Evolutionary conservation across 2,329 filamentous ascomycete genomes (phyloP), one percentile per base, ranked within the genome.

Genomic region (Acarospora socialis): DNA sequence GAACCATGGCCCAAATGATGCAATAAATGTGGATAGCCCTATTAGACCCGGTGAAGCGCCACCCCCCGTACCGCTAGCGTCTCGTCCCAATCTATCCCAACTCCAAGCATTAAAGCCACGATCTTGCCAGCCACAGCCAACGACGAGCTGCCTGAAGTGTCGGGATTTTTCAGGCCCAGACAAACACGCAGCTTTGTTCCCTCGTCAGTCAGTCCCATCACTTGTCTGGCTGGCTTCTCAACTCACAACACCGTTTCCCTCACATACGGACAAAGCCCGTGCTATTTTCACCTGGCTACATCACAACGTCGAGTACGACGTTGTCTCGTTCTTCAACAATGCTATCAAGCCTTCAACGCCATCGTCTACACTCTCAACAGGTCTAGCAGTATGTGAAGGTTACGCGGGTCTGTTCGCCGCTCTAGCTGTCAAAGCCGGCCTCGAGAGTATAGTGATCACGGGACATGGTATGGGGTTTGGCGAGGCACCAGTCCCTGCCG

Each of bases 241-340:
- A 31, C 68, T 95, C 13, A 92, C 83, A 35, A 63, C 67, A 3
- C 78, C 80, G 0, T 94, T 95, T 49, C 57, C 73, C 1, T 93
- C 82, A 1, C 59, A 63, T 1, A 93, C 87, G 0, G 87, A 95
- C 54, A 94, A 94, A 59, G 87, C 90, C 2, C 70, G 90, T 17
- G 83, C 75, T 2, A 81, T 98, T 37, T 95, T 95, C 51, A 82
- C 81, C 1, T 98, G 90, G 90, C 73, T 86, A 23, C 87, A 95
- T 55, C 77, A 95, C 55, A 95, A 95, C 46, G 76, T 98, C 36
- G 67, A 66, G 28, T 98, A 95, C 52, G 82, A 95, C 50, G 73
- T 74, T 0, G 66, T 71, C 16, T 69, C 76, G 15, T 92, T 94
- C 59, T 92, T 92, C 49, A 70, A 66, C 35, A 70, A 75, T 21